These are phyloP conservation scores for Rhodotorula sp. DNA, from an alignment of 1,284 basidiomycete genomes.

Conservation along the genomic window DNA sequence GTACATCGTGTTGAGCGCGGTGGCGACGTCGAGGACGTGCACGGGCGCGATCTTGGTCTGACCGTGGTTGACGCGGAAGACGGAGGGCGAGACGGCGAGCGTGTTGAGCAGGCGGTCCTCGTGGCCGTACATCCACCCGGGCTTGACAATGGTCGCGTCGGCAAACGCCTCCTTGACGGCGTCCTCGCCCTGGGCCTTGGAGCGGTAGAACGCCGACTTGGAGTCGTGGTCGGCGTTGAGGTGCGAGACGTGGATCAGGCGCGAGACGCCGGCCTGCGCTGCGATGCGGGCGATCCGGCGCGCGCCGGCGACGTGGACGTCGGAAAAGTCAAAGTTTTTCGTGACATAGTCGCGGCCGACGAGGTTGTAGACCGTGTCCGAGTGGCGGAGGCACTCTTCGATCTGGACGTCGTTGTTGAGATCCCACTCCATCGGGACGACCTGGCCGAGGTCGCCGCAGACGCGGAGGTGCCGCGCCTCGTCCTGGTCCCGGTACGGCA, in stretches of 20 bases:
- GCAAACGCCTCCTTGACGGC: constrained; percentile 82
- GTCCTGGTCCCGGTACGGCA: constrained; percentile 95
- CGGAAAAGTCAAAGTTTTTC: constrained; percentile 79
- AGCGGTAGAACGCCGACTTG: constrained; percentile 76
- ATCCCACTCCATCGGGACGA: constrained; percentile 97
- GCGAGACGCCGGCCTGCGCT: constrained; percentile 71
- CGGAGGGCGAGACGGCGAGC: constrained; percentile 88
- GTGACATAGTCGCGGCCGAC: constrained; percentile 88
- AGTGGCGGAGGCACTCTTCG: constrained; percentile 89
- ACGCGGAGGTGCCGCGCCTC: constrained; percentile 86
- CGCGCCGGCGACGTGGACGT: constrained; percentile 72
- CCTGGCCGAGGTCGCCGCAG: constrained; percentile 94
- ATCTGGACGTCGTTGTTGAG: constrained; percentile 83
- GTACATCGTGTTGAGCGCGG: constrained; percentile 79
- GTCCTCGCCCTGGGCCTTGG: constrained; percentile 88
- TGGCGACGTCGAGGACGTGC: constrained; percentile 92
- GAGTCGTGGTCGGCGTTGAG: constrained; percentile 82
- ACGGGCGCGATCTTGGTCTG: constrained; percentile 84
- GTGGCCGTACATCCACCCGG: constrained; percentile 80
- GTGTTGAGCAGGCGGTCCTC: constrained; percentile 95
- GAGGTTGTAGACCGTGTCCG: constrained; percentile 95
- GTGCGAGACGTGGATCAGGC: constrained; percentile 93
- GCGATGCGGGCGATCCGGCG: constrained; percentile 72
- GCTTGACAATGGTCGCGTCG: constrained; percentile 83
- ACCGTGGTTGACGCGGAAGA: constrained; percentile 88